Conservation (phyloP, 2,329 filamentous ascomycete genomes). For the Aspergillus arachidicola region DNA sequence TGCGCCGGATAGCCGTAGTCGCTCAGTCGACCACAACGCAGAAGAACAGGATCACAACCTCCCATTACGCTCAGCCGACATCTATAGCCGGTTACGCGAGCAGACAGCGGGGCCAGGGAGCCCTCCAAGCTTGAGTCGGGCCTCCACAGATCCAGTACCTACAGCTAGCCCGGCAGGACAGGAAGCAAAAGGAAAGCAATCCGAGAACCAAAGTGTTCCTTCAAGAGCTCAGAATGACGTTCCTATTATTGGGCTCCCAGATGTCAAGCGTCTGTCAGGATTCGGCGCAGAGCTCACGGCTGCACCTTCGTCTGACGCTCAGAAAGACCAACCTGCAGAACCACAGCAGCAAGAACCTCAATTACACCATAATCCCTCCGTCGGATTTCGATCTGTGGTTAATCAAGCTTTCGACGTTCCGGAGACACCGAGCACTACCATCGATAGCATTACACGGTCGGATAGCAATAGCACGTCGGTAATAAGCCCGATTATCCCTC, state of each 20-base stretch:
- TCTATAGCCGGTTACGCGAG: slow-evolving; percentile 72
- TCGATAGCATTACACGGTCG: slow-evolving; percentile 58
- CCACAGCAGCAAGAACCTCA: slow-evolving; percentile 23
- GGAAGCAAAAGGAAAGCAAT: background rate
- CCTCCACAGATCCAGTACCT: slow-evolving; percentile 7
- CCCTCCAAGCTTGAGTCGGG: slow-evolving; percentile 46
- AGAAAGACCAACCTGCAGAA: slow-evolving; percentile 16
- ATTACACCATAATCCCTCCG: slow-evolving; percentile 56
- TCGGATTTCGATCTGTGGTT: slow-evolving; percentile 63
- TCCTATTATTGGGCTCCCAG: slow-evolving; percentile 39
- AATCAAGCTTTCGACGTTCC: slow-evolving; percentile 66
- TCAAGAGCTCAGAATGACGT: slow-evolving; percentile 9
- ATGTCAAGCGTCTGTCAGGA: slow-evolving; percentile 47
- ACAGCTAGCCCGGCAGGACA: background rate
- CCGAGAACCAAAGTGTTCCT: background rate
- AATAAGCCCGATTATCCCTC: slow-evolving; percentile 66
- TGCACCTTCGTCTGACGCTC: slow-evolving; percentile 15
- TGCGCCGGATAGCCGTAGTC: slow-evolving; percentile 30
- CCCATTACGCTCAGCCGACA: slow-evolving; percentile 72
- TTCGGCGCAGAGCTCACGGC: slow-evolving; percentile 34
- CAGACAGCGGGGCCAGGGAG: slow-evolving; percentile 57
- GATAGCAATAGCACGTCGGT: slow-evolving; percentile 65
- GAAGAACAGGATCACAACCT: slow-evolving; percentile 43
- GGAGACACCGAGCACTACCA: slow-evolving; percentile 57
- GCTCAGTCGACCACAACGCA: slow-evolving; percentile 16